Evolutionary conservation across 805 yeast genomes (phyloP), one percentile per base, ranked within the genome.

Genomic region (Danielozyma ontarioensis): DNA sequence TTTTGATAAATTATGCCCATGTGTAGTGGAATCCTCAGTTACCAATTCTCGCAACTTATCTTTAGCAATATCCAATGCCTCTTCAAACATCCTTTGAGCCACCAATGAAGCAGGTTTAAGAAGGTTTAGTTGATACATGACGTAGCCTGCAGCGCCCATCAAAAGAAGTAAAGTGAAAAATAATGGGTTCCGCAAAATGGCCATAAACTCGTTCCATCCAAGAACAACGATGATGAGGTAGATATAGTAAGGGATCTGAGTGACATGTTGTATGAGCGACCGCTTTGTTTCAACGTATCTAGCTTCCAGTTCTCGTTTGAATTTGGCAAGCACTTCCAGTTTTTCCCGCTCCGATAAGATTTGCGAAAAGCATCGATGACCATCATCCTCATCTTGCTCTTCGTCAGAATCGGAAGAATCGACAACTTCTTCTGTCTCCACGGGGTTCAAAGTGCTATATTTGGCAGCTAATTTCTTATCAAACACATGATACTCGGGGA

Each of bases 121-220:
- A 55, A 90, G 61, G 43, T 82, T 82, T 53, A 83, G 67, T 36
- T 70, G 72, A 51, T 84, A 81, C 38, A 87, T 70, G 32, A 83
- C 72, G 52, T 82, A 86, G 1, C 72, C 52, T 1, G 76, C 82
- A 0, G 83, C 85, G 1, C 73, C 73, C 1, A 70, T 28, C 8
- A 87, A 32, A 28, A 89, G 53, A 1, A 74, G 47, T 31, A 88
- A 54, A 4, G 83, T 68, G 43, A 89, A 78, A 45, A 83, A 73
- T n/a, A 90, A 48, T 33, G 98, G 97, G 53, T 85, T 89, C 42
- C 94, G 74, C 28, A 93, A 51, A 13, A 93, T 76, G 7, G 93
- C 82, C 83, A 88, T 74, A 45, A 93, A 81, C 66, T 93, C 97
- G 57, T 89, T 89, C 96, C 96, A 93, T 7, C 98, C 98, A 15